Base-by-base conservation (phyloP, 108 stramenopile genomes). In the Skeletonema costatum region DNA sequence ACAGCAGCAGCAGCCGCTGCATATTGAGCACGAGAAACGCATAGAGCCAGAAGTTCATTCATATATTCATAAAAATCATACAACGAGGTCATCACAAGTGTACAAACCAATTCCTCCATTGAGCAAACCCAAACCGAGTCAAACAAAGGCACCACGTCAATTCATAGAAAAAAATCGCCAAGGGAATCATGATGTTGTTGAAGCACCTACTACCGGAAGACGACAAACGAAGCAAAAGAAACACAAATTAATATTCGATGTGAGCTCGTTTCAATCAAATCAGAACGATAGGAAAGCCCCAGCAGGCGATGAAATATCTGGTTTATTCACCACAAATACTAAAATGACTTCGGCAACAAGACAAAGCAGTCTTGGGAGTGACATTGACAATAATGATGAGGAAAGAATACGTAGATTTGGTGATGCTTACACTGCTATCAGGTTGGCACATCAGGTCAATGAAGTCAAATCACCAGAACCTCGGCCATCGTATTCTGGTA, bases 341-440 rank as follows among this genome's bases (percentile, higher is more conserved):
- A 44, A 69, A 82, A 65, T 39, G 61, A 66, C 50, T 60, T 35
- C 78, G 81, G 25, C 50, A 67, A 21, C 14, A 59, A 58, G 53
- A 11, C 51, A 58, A 46, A n/a, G 9, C n/a, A 58, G 29, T 11
- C 53, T n/a, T 29, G 53, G 17, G 21, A 58, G 51, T 25, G 51
- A 58, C 25, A 80, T 67, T 14, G 39, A 56, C 46, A 67, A 41
- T 36, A 80, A 75, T 51, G 84, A 85, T 32, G 77, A 85, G 60
- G 86, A 87, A 33, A 80, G 86, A 30, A 68, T 82, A 63, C 76
- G 68, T n/a, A 83, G 89, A 63, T 95, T 95, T 67, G 89, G 92
- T 62, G 90, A 81, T 21, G 94, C 94, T 1, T 92, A 90, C 70
- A 82, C 77, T 56, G 89, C 91, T 69, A 89, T 92, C 62, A 90